Evolutionary conservation across 2,329 filamentous ascomycete genomes (phyloP).

Genomic region (Camillea tinctor): DNA sequence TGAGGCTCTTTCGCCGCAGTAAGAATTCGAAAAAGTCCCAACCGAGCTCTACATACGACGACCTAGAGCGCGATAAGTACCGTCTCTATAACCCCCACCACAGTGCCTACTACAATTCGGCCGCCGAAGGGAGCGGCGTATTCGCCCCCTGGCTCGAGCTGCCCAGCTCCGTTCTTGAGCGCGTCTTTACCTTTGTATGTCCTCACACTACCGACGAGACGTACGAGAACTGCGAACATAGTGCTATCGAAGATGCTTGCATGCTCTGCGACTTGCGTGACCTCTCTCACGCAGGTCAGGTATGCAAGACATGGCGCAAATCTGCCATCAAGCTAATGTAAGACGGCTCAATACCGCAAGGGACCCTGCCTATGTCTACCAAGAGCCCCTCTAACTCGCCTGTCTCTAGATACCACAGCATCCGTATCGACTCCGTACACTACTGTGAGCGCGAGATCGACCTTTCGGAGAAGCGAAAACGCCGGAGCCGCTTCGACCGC

Average conservation of each 20-base stretch:
- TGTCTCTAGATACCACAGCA: constrained; percentile 70
- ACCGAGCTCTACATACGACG: constrained; percentile 19
- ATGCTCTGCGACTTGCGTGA: constrained; percentile 94
- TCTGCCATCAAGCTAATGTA: constrained; percentile 58
- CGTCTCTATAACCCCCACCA: constrained; percentile 26
- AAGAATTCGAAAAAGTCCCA: constrained; percentile 29
- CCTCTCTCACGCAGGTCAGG: constrained; percentile 74
- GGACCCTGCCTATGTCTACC: too few species aligned
- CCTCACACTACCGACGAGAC: constrained; percentile 76
- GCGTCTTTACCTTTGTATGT: constrained; percentile 80
- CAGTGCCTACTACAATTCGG: constrained; percentile 22
- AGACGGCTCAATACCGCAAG: constrained; percentile 29
- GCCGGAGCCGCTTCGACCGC: constrained; percentile 68
- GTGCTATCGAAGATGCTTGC: constrained; percentile 74
- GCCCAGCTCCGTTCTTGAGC: constrained; percentile 66
- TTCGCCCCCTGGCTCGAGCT: constrained; percentile 46
- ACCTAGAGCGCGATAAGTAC: constrained; percentile 30
- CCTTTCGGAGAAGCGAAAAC: constrained; percentile 76
- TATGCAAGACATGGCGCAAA: constrained; percentile 70
- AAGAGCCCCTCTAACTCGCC: constrained; percentile 14
- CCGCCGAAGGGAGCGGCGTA: constrained; percentile 19
- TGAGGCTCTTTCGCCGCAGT: constrained; percentile 35
- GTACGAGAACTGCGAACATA: constrained; percentile 81
- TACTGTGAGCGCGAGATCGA: constrained; percentile 87
- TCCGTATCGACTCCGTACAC: constrained; percentile 91